These are phyloP conservation scores for Wallacemonas rigidus DNA, from an alignment of 208 protist species.

Conservation along the genomic window DNA sequence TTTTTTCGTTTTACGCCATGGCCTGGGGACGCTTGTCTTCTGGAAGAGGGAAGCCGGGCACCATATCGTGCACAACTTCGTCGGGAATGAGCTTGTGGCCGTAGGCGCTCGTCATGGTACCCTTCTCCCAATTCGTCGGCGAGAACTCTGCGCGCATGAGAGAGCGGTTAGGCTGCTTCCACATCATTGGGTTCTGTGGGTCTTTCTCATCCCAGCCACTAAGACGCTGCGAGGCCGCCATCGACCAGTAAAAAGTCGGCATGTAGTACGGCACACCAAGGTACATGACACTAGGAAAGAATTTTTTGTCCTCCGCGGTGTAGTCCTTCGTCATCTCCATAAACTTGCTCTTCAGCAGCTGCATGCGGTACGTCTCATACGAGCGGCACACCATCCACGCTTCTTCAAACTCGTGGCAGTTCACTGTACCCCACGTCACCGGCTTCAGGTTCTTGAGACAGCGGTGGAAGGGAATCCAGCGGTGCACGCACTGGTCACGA, in stretches of 20 bases:
- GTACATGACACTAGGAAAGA: slow-evolving; percentile 88
- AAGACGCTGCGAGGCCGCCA: slow-evolving; percentile 83
- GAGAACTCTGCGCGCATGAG: slow-evolving; percentile 89
- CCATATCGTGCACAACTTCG: slow-evolving; percentile 84
- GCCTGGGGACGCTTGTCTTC: slow-evolving; percentile 82
- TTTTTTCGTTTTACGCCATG: slow-evolving; percentile 17
- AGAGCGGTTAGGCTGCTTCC: slow-evolving; percentile 86
- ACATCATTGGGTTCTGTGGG: slow-evolving; percentile 86
- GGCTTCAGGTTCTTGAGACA: slow-evolving; percentile 88
- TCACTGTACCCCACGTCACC: slow-evolving; percentile 83
- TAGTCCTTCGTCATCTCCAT: slow-evolving; percentile 92
- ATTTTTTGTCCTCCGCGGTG: slow-evolving; percentile 89
- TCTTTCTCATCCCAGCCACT: slow-evolving; percentile 91
- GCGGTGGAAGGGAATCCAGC: slow-evolving; percentile 81
- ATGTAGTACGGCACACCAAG: slow-evolving; percentile 81
- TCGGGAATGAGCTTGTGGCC: slow-evolving; percentile 88
- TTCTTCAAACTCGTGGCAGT: slow-evolving; percentile 91
- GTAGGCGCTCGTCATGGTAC: slow-evolving; percentile 82
- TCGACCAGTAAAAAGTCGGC: slow-evolving; percentile 82
- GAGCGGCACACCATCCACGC: slow-evolving; percentile 87
- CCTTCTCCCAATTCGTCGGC: slow-evolving; percentile 89
- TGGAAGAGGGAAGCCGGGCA: slow-evolving; percentile 88
- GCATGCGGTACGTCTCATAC: slow-evolving; percentile 86
- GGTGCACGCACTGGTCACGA: slow-evolving; percentile 90
- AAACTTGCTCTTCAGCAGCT: slow-evolving; percentile 90